Evolutionary conservation across 1,139 yeast genomes (phyloP), one percentile per base, ranked within the genome.

Genomic region (Hemisphaericaspora lyxosophila): DNA sequence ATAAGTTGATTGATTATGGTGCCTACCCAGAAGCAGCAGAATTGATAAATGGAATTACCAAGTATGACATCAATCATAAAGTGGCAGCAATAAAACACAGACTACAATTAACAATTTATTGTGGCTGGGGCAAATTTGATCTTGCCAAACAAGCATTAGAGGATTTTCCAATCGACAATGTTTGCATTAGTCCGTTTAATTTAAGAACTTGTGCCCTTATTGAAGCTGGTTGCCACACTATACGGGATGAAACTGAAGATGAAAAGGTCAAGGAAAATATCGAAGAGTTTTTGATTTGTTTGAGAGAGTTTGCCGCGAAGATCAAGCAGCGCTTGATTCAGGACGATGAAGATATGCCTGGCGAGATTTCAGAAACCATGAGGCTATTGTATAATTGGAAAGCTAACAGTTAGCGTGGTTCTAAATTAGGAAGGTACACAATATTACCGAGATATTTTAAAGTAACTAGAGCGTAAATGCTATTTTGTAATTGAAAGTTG

Each of bases 261-360:
- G 23, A 33, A 33, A 26, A 34, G 34, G 34, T 18, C 16, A 38
- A 25, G 34, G 33, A 15, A 27, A 14, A 11, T 36, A 25, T 23
- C 34, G 14, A 42, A 30, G 4, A 16, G 13, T 31, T 39, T 31
- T 43, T 64, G 9, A 35, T 26, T 4, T 47, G 47, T 31, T 39
- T 68, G 33, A 52, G 55, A 24, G 62, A 60, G 0, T 58, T 70
- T 30, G 59, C 67, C 18, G 72, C 69, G 4, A 69, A 68, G 42
- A 54, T 67, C 8, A 53, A 53, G 6, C 41, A 54, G 11, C 53
- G 70, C 16, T 42, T 70, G 31, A 52, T 55, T 7, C 54, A 57
- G 31, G 73, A 69, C 36, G 59, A 59, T 24, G 29, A 34, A 1
- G 64, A 62, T 28, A 47, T 67, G 14, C 44, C 24, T 5, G 12